phyloP scores from a whole-genome alignment of 148 eudicot species.

The Dysphania ambrosioides region DNA sequence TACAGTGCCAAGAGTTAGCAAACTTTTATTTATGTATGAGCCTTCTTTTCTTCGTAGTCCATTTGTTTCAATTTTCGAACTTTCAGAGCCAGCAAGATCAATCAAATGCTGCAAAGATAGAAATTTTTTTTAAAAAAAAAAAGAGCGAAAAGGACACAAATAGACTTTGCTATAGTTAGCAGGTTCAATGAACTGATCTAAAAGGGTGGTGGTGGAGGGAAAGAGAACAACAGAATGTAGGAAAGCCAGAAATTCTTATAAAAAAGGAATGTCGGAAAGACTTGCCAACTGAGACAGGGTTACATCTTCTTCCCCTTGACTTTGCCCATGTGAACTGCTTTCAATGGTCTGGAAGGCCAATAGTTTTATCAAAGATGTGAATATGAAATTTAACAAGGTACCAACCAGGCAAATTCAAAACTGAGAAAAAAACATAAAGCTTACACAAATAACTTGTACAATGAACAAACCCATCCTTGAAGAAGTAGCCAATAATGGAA shows the following conservation, averaged over 20 bases:
- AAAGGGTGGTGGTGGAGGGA: too few relatives aligned
- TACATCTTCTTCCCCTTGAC: conserved; percentile 56
- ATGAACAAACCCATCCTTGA: not conserved
- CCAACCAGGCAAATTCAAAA: not conserved
- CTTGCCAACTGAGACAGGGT: conserved; percentile 59
- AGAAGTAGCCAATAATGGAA: not conserved
- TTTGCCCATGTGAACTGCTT: conserved; percentile 53
- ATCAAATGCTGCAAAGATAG: conserved; percentile 56
- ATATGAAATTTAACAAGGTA: too few relatives aligned
- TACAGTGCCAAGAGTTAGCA: conserved; percentile 83
- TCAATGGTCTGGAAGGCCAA: conserved; percentile 52
- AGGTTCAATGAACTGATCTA: too few relatives aligned
- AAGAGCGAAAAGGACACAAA: not conserved
- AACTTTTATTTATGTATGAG: conserved; percentile 75
- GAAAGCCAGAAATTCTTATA: too few relatives aligned
- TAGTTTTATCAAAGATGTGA: conserved; percentile 4
- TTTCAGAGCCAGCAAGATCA: conserved; percentile 83
- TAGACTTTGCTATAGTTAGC: not conserved
- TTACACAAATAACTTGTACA: not conserved
- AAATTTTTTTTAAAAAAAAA: too few relatives aligned
- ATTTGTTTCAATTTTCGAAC: conserved; percentile 74
- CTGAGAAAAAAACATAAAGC: not conserved
- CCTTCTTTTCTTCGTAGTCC: conserved; percentile 83
- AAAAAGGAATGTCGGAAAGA: not conserved
- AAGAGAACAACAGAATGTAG: too few relatives aligned